A percentile compares a stretch with the other conserved stretches of the same genome.
These are phyloP conservation scores for Thelephora terrestris DNA, from an alignment of 1,284 basidiomycete species.

Conservation along the genomic window DNA sequence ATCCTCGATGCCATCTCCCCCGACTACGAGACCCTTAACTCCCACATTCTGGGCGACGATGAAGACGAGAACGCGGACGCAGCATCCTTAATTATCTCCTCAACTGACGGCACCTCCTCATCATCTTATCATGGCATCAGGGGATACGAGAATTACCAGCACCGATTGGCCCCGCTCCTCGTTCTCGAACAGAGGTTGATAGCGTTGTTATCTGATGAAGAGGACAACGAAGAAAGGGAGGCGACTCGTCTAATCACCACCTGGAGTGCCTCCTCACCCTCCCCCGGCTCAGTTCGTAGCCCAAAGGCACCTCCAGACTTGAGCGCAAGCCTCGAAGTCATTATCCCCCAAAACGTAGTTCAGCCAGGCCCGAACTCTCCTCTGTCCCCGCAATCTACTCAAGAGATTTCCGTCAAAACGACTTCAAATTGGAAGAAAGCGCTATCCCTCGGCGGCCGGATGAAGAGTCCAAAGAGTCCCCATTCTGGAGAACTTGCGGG, in stretches of 20 bases:
- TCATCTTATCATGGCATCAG: slow-evolving; percentile 20
- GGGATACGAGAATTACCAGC: slow-evolving; percentile 51
- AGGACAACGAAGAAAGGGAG: slow-evolving; percentile 49
- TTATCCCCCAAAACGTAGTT: slow-evolving; percentile 5
- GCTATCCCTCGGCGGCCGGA: slow-evolving; percentile 46
- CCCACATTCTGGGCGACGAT: slow-evolving; percentile 33
- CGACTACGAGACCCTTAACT: slow-evolving; percentile 34
- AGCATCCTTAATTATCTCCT: slow-evolving; percentile 38
- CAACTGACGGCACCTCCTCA: slow-evolving; percentile 34
- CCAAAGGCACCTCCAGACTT: background rate
- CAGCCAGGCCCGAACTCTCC: slow-evolving; percentile 8
- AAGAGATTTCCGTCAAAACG: slow-evolving; percentile 49
- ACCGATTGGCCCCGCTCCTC: slow-evolving; percentile 50
- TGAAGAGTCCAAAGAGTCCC: slow-evolving; percentile 54
- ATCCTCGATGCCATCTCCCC: slow-evolving; percentile 70
- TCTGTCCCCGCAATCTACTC: slow-evolving; percentile 5
- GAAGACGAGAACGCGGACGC: slow-evolving; percentile 35
- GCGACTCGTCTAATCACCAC: slow-evolving; percentile 22
- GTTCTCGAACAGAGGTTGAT: slow-evolving; percentile 60
- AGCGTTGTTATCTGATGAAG: slow-evolving; percentile 44
- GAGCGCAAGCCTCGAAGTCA: background rate
- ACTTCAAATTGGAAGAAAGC: slow-evolving; percentile 66
- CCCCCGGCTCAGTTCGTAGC: slow-evolving; percentile 3
- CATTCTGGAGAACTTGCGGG: slow-evolving; percentile 61
- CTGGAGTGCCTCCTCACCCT: slow-evolving; percentile 1